Percentiles rank a stretch among this genome's conserved stretches.
phyloP scores from a whole-genome alignment of 495 filamentous ascomycete genomes.

The Cercophora sp. region DNA sequence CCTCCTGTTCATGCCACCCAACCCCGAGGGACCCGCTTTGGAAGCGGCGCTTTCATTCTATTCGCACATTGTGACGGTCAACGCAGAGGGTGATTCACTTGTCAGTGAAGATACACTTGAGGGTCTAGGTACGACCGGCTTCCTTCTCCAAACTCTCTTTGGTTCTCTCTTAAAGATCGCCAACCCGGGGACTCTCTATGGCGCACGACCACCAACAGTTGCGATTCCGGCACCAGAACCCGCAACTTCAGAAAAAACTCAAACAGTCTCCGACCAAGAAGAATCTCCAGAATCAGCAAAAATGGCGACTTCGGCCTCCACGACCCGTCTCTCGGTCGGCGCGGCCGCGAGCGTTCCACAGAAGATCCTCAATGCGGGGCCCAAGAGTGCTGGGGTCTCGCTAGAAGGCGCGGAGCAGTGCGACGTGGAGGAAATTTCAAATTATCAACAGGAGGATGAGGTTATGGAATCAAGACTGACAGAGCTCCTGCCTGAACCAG shows the following conservation, averaged over 20 bases:
- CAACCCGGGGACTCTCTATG: constrained; percentile 25
- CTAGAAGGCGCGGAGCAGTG: constrained; percentile 20
- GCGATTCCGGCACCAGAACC: not conserved
- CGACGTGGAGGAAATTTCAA: constrained; percentile 23
- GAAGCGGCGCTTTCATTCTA: constrained; percentile 88
- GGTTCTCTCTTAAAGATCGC: constrained; percentile 60
- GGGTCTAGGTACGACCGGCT: constrained; percentile 88
- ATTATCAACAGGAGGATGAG: constrained; percentile 26
- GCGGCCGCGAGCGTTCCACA: constrained; percentile 11
- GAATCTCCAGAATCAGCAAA: too few relatives aligned
- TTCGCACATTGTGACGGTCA: constrained; percentile 82
- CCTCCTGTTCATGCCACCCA: constrained; percentile 78
- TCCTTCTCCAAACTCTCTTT: constrained; percentile 67
- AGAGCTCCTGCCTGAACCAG: constrained; percentile 62
- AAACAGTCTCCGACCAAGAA: too few relatives aligned
- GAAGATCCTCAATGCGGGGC: constrained; percentile 12
- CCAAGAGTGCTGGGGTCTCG: constrained; percentile 10
- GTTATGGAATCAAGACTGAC: constrained; percentile 47
- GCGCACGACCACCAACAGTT: constrained; percentile 9
- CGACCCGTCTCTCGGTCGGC: not conserved
- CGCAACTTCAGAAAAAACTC: constrained; percentile 8
- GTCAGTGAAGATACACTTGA: constrained; percentile 83
- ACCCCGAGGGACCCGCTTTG: constrained; percentile 61
- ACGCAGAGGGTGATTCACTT: constrained; percentile 88
- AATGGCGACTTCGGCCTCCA: constrained; percentile 10